Evolutionary conservation across 306 rosid species (phyloP).

Genomic region (Prunus campanulata): DNA sequence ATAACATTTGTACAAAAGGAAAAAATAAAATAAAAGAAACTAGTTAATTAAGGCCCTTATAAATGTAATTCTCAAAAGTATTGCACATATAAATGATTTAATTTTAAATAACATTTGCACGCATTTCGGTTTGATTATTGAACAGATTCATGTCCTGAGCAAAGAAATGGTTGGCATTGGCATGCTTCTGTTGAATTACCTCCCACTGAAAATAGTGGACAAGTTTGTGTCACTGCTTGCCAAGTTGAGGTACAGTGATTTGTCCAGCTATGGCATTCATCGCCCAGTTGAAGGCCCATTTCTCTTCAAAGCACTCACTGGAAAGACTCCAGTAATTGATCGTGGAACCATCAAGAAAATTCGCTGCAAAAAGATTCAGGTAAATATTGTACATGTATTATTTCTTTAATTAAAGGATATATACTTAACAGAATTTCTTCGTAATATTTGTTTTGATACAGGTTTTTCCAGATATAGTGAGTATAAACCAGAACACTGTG

Average conservation of each 20-base stretch:
- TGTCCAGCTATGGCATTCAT: constrained; percentile 36
- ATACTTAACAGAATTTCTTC: not conserved
- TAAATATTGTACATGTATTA: not conserved
- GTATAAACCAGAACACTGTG: not conserved
- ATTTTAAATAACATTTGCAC: too few species aligned
- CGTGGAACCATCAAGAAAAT: constrained; percentile 43
- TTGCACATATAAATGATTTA: too few species aligned
- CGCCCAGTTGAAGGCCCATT: constrained; percentile 63
- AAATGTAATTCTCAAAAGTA: too few species aligned
- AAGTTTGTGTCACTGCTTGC: constrained; percentile 31
- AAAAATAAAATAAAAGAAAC: too few species aligned
- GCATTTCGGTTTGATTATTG: not conserved
- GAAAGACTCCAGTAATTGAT: constrained; percentile 46
- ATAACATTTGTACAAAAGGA: too few species aligned
- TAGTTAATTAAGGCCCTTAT: too few species aligned
- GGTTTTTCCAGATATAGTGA: not conserved
- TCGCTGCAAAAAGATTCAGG: constrained; percentile 31
- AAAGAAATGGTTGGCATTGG: constrained; percentile 37
- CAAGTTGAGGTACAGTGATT: constrained; percentile 41
- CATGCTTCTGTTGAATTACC: constrained; percentile 32
- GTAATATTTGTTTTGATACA: not conserved
- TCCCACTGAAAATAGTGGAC: constrained; percentile 47
- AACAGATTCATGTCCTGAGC: constrained; percentile 51
- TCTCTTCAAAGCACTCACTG: constrained; percentile 15
- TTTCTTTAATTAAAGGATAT: not conserved